Conservation (phyloP, 352 stramenopile genomes). For the Peronosclerospora sorghi region DNA sequence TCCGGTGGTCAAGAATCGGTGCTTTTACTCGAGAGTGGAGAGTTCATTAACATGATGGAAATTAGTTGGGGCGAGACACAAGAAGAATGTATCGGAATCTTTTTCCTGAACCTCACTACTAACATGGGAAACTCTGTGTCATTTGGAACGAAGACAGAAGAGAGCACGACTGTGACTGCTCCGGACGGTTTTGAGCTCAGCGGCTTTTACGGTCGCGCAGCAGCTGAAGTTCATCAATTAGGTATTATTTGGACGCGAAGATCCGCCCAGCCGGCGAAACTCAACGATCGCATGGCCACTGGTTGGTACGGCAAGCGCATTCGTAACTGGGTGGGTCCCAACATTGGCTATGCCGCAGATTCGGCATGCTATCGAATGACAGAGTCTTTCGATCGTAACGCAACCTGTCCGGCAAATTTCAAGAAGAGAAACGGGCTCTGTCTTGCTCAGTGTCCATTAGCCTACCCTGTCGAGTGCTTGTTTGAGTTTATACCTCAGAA, state of each 20-base stretch:
- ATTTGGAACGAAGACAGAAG: constrained; percentile 6
- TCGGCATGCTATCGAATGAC: constrained; percentile 11
- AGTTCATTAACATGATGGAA: constrained; percentile 18
- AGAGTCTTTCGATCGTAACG: constrained; percentile 1
- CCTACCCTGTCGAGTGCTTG: constrained; percentile 38
- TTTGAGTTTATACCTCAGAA: constrained; percentile 37
- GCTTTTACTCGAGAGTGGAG: constrained; percentile 1
- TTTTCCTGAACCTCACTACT: constrained; percentile 13
- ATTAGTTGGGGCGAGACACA: constrained; percentile 14
- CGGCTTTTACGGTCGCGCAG: constrained; percentile 15
- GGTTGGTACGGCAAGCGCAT: constrained; percentile 18
- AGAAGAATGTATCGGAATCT: constrained; percentile 22
- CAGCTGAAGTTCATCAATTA: constrained; percentile 11
- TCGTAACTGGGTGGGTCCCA: constrained; percentile 20
- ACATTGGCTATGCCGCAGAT: constrained; percentile 4
- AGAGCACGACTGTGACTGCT: constrained; percentile 3
- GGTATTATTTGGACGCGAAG: constrained; percentile 19
- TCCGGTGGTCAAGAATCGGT: constrained; percentile 1
- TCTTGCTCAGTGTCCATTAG: constrained; percentile 27
- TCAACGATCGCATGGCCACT: constrained; percentile 14
- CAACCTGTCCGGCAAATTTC: constrained; percentile 8
- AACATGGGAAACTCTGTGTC: constrained; percentile 7
- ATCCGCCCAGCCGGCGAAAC: constrained; percentile 2
- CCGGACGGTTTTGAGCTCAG: constrained; percentile 14
- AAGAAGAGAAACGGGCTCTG: not conserved